These are phyloP conservation scores for Zopfia rhizophila DNA, from an alignment of 2,329 filamentous ascomycete species.

Conservation along the genomic window DNA sequence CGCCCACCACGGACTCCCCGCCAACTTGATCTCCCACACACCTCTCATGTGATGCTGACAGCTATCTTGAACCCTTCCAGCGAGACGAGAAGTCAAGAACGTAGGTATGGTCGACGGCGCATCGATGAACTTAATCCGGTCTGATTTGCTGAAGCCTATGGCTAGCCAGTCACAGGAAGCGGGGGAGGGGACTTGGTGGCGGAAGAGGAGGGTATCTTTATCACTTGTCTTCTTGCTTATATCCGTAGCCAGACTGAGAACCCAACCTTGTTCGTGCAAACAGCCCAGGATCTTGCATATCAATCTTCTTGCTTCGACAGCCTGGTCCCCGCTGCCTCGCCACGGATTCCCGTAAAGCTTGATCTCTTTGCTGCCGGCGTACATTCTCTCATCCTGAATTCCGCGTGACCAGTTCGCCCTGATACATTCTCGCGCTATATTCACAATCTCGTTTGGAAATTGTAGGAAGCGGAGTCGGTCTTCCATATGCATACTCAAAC, in stretches of 20 bases:
- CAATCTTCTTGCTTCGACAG: slow-evolving; percentile 43
- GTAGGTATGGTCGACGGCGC: too few species aligned
- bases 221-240: slow-evolving; percentile 44
- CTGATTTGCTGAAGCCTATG: slow-evolving; percentile 44
- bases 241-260: slow-evolving; percentile 50
- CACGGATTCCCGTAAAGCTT: slow-evolving; percentile 52
- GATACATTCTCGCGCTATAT: slow-evolving; percentile 37
- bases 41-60: slow-evolving; percentile 24
- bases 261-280: slow-evolving; percentile 51
- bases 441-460: slow-evolving; percentile 43
- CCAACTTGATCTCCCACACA: slow-evolving; percentile 46
- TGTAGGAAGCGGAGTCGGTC: slow-evolving; percentile 48
- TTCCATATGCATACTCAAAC: slow-evolving; percentile 33
- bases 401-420: slow-evolving; percentile 38
- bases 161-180: slow-evolving; percentile 51
- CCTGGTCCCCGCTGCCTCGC: slow-evolving; percentile 35
- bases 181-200: slow-evolving; percentile 47
- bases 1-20: slow-evolving; percentile 45
- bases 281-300: slow-evolving; percentile 45
- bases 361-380: slow-evolving; percentile 49
- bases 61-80: too few species aligned
- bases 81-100: too few species aligned
- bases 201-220: slow-evolving; percentile 53
- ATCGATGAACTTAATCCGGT: slow-evolving; percentile 48
- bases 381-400: slow-evolving; percentile 43